Evolutionary conservation across 2,329 filamentous ascomycete genomes (phyloP), one percentile per base, ranked within the genome.

Genomic region (Graphilbum ipis-grandicollis): DNA sequence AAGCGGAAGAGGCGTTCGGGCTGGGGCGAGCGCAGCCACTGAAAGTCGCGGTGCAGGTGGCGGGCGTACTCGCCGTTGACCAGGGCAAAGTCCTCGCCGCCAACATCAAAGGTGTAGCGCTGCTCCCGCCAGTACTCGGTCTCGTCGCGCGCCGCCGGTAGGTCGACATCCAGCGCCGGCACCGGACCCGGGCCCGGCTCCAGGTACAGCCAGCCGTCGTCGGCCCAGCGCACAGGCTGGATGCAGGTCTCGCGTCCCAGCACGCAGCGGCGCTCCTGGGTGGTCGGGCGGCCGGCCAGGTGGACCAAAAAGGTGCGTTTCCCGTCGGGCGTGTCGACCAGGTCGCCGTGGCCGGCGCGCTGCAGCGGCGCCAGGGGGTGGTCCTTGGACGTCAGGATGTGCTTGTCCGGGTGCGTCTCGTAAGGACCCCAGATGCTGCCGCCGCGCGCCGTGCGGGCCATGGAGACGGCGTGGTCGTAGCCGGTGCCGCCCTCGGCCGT

Each of bases 151-250:
- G 48, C 48, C 1, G 55, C 66, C 0, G 63, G 66, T 0, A 71
- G 50, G 12, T 71, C 62, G 22, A 72, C 65, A 36, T 56, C 51
- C 3, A 75, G 54, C 1, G 62, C 67, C 1, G 68, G 68, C 9
- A 68, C 57, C 0, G 68, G 68, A 0, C 71, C 70, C 38, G 66
- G 56, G 0, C 71, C 70, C 38, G 66, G 56, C 50, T 74, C 74
- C 32, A 75, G 56, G 41, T 74, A 74, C 4, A 75, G 56, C 72
- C 72, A 76, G 46, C 70, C 71, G 33, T 75, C 68, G 10, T 66
- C 55, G 0, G 46, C 54, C 72, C 71, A 76, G 48, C 60, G 65
- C 0, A 63, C 68, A 44, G 73, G 66, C 45, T 76, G 71, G 17
- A 76, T 68, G 1, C 57, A 56, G 0, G 67, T 71, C 50, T 72